Conservation (phyloP, 441 rosid species). For the Aquilaria agallochum region DNA sequence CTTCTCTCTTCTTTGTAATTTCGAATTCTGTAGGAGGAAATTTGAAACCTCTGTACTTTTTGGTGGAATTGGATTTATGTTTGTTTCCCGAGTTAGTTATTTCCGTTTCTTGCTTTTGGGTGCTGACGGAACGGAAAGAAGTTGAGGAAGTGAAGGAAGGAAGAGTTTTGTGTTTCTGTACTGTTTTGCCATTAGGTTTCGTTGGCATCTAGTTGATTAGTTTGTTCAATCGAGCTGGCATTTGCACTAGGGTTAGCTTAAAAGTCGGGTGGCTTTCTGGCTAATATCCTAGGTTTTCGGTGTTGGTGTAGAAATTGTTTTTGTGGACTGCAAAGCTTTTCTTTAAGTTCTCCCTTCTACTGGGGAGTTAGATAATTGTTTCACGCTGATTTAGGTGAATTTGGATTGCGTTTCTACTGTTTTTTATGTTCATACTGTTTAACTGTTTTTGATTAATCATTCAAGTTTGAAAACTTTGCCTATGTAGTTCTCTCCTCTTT, state of each 20-base stretch:
- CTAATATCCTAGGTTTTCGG: conserved; percentile 4
- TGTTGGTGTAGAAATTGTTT: not conserved
- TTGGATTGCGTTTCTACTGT: not conserved
- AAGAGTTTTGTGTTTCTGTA: not conserved
- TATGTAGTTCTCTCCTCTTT: too few relatives aligned
- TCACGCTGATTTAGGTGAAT: conserved; percentile 3
- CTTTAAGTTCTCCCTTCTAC: not conserved
- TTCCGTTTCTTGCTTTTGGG: not conserved
- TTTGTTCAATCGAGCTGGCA: not conserved
- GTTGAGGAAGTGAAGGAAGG: not conserved
- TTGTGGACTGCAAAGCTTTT: not conserved
- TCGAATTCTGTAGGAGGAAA: conserved; percentile 6
- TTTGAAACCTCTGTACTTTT: conserved; percentile 11
- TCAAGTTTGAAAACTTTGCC: too few relatives aligned
- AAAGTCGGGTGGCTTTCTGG: not conserved
- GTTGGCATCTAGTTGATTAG: not conserved
- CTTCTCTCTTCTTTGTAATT: conserved; percentile 13
- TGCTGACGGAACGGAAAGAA: not conserved
- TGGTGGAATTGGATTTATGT: conserved; percentile 10
- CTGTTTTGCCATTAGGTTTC: not conserved
- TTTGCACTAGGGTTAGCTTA: conserved; percentile 14
- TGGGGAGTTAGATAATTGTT: not conserved
- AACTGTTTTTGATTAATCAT: too few relatives aligned
- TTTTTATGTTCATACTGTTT: too few relatives aligned
- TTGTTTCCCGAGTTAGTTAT: conserved; percentile 2